These are phyloP conservation scores for Euphorbia schlechtendalii DNA, from an alignment of 441 rosid genomes.

Conservation along the genomic window DNA sequence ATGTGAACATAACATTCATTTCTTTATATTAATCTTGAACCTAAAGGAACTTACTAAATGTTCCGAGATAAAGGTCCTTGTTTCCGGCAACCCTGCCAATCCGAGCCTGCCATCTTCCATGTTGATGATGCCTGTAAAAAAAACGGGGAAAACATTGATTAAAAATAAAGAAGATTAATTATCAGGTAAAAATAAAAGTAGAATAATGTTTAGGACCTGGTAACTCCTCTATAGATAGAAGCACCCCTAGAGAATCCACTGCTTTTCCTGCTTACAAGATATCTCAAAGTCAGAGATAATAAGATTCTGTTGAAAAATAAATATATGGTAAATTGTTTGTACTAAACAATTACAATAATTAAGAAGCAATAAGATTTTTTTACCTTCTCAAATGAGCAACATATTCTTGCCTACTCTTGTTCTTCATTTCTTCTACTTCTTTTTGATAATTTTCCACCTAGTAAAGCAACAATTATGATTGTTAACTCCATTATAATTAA, in stretches of 20 bases:
- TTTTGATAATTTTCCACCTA: slow-evolving; percentile 68
- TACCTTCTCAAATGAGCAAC: slow-evolving; percentile 94
- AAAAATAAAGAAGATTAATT: background rate
- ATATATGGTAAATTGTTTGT: too few relatives aligned
- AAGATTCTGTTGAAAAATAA: background rate
- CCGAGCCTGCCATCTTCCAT: slow-evolving; percentile 99
- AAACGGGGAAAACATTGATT: background rate
- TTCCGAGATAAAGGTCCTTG: slow-evolving; percentile 96
- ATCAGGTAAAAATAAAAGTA: background rate
- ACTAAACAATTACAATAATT: too few relatives aligned
- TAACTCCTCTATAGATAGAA: slow-evolving; percentile 94
- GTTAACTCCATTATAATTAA: too few relatives aligned
- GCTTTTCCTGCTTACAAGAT: slow-evolving; percentile 57
- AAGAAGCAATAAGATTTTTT: too few relatives aligned
- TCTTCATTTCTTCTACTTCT: slow-evolving; percentile 79
- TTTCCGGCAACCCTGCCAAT: slow-evolving; percentile 97
- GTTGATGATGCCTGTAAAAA: slow-evolving; percentile 78
- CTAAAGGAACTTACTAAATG: slow-evolving; percentile 54
- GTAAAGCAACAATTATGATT: background rate
- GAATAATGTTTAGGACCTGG: slow-evolving; percentile 44
- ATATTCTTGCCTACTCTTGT: slow-evolving; percentile 86
- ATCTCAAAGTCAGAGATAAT: background rate
- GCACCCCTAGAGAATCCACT: slow-evolving; percentile 99
- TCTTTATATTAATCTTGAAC: background rate
- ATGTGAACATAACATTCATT: background rate